A percentile compares a stretch with the other conserved stretches of the same genome.
Evolutionary conservation across 768 basidiomycete genomes (phyloP).

Genomic region (Suillus tomentosus): DNA sequence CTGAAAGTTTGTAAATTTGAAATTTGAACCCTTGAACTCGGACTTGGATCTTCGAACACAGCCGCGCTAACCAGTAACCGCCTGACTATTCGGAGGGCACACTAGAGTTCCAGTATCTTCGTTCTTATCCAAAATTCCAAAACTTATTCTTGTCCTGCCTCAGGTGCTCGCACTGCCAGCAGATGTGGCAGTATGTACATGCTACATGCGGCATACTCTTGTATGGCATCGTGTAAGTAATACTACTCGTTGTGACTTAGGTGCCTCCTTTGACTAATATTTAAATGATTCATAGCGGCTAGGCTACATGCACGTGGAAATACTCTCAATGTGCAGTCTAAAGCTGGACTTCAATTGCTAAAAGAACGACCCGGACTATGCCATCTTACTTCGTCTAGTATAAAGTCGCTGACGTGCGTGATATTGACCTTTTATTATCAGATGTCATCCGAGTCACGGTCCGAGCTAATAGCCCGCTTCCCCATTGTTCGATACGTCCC

Average conservation of each 20-base stretch:
- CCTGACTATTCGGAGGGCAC: too few relatives aligned
- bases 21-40: too few relatives aligned
- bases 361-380: not conserved
- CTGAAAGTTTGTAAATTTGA: not conserved
- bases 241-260: too few relatives aligned
- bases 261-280: too few relatives aligned
- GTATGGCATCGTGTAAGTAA: too few relatives aligned
- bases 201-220: too few relatives aligned
- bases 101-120: too few relatives aligned
- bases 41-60: not conserved
- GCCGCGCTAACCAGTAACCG: too few relatives aligned
- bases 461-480: slow-evolving; percentile 5
- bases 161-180: too few relatives aligned
- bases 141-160: not conserved
- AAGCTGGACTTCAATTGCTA: not conserved
- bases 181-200: too few relatives aligned
- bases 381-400: not conserved
- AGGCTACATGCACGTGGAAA: not conserved
- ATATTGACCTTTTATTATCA: not conserved
- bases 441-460: not conserved
- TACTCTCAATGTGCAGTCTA: not conserved
- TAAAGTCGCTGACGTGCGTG: not conserved
- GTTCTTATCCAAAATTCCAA: not conserved
- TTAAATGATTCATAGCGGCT: too few relatives aligned
- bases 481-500: slow-evolving; percentile 12